Evolutionary conservation across 2,329 filamentous ascomycete genomes (phyloP), one percentile per base, ranked within the genome.

Genomic region (Microthyrium microscopicum): DNA sequence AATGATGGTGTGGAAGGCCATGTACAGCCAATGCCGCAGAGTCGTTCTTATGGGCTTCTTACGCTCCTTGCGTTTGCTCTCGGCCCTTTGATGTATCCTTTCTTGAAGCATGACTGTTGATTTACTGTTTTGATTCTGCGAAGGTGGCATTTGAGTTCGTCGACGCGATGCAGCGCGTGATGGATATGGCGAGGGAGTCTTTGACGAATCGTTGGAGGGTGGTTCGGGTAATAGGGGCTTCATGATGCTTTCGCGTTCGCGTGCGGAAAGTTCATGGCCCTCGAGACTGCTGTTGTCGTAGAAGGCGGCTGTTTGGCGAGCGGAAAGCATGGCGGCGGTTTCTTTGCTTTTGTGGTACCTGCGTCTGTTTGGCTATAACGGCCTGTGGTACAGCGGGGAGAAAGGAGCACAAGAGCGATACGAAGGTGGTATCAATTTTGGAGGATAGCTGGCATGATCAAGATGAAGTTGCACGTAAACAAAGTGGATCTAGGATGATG

Each of bases 1-100:
- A 43, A 87, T 62, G 36, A 80, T 46, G 39, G 68, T 65, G 54
- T 77, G 84, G 39, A 82, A 52, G 26, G 82, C 52, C 34, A 73
- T 52, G 54, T 83, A 68, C 26, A 85, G 53, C 48, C 77, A 69
- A 34, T 58, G 61, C 39, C 60, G 62, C 27, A 82, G 45, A 46
- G 80, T 72, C 35, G 65, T 66, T 39, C 72, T 68, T 39, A 79
- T 47, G 9, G 43, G 41, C 36, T 46, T 49, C 18, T 24, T 31
- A 9, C 34, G 27, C 11, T 36, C 27, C 33, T 26, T 20, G 19
- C 15, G 26, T 15, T 16, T 29, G 12, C 15, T 16, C 11, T 8
- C 8, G 9, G 15, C 8, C 26, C 8, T 29, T 29, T 13, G 8
- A 8, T 25, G 22, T 8, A 8, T 8, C 8, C 8, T 25, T 8